Conservation (phyloP, 495 filamentous ascomycete genomes). For the Xylaria palmicola region DNA sequence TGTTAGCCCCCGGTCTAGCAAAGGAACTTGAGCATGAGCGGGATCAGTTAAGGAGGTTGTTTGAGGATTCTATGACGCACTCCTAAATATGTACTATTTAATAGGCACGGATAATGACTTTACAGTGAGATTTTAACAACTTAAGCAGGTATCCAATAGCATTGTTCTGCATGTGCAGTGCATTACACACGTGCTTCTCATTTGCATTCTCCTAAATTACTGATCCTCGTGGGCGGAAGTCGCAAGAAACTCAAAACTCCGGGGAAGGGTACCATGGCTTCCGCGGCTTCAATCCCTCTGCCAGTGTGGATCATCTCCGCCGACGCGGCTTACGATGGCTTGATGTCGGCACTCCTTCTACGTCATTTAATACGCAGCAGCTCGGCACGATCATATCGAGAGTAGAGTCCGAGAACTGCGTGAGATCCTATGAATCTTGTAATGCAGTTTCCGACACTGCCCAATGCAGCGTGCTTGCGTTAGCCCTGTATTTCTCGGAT, state of each 20-base stretch:
- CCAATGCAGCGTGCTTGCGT: conserved; percentile 19
- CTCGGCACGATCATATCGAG: conserved; percentile 30
- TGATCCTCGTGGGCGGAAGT: no score
- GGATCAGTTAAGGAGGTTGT: conserved; percentile 49
- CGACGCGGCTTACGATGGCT: conserved; percentile 14
- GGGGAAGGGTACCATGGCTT: no score
- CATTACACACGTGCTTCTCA: no score
- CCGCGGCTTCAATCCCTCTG: no score
- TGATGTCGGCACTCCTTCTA: conserved; percentile 26
- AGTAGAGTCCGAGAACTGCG: conserved; percentile 21
- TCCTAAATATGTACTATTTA: background rate
- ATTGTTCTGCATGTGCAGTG: no score
- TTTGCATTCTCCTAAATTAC: no score
- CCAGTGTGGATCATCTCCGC: conserved; percentile 14
- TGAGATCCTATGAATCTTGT: conserved; percentile 23
- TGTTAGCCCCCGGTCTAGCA: conserved; percentile 82
- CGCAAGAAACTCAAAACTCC: no score
- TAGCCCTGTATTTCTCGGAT: conserved; percentile 19
- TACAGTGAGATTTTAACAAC: no score
- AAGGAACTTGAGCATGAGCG: conserved; percentile 65
- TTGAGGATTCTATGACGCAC: conserved; percentile 39
- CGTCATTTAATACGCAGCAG: conserved; percentile 33
- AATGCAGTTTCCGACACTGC: conserved; percentile 17
- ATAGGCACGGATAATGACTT: no score
- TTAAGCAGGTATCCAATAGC: no score